A percentile compares a stretch with the other conserved stretches of the same genome.
These are phyloP conservation scores for Scleromitrula shiraiana DNA, from an alignment of 2,329 filamentous ascomycete genomes.

Conservation along the genomic window DNA sequence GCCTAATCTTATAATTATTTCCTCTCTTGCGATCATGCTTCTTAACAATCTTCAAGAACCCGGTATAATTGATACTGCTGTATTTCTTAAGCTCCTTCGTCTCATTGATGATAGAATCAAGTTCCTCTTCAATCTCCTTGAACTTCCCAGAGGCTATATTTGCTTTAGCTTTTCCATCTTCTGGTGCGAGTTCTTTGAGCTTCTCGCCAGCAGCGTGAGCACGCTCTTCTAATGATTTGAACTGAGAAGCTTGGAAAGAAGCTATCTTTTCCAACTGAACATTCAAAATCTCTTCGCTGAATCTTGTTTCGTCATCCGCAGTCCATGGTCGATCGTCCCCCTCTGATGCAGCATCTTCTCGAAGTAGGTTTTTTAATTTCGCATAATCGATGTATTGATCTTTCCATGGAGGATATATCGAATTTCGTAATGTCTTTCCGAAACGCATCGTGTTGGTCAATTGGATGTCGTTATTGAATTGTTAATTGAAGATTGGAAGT, in stretches of 20 bases:
- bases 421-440: slow-evolving; percentile 75
- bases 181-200: slow-evolving; percentile 69
- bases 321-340: slow-evolving; percentile 68
- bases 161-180: slow-evolving; percentile 45
- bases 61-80: slow-evolving; percentile 93
- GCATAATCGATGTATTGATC: slow-evolving; percentile 92
- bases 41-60: slow-evolving; percentile 96
- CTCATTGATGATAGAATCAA: slow-evolving; percentile 83
- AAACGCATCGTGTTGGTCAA: slow-evolving; percentile 66
- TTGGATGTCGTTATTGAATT: neutral
- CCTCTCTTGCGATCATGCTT: slow-evolving; percentile 96
- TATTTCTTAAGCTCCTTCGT: slow-evolving; percentile 92
- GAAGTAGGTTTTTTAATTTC: slow-evolving; percentile 83
- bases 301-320: slow-evolving; percentile 84
- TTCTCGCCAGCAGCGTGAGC: slow-evolving; percentile 54
- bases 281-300: slow-evolving; percentile 93
- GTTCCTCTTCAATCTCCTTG: slow-evolving; percentile 65
- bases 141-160: slow-evolving; percentile 46
- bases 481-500: neutral
- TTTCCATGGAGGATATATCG: slow-evolving; percentile 81
- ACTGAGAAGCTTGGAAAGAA: slow-evolving; percentile 75
- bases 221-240: slow-evolving; percentile 47
- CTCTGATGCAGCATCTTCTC: slow-evolving; percentile 51
- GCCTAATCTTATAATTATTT: slow-evolving; percentile 76
- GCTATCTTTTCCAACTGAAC: slow-evolving; percentile 93